Conservation (phyloP, 2,329 filamentous ascomycete species). For the Xylariaceae sp. region DNA sequence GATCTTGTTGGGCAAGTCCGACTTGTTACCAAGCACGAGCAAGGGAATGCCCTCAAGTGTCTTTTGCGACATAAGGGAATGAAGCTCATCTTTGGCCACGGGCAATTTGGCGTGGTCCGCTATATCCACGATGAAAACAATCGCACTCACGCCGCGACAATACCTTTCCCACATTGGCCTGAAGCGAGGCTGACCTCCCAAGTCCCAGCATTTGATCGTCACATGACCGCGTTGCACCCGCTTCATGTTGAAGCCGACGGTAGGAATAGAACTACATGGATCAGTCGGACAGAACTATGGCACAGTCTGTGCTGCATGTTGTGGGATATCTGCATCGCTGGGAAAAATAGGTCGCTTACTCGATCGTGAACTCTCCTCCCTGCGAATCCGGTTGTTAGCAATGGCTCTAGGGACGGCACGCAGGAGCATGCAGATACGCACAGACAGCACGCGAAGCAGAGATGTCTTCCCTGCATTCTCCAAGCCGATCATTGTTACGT, state of each 20-base stretch:
- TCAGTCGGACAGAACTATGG: slow-evolving; percentile 34
- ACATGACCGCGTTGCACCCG: slow-evolving; percentile 96
- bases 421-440: slow-evolving; percentile 49
- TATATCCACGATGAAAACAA: slow-evolving; percentile 97
- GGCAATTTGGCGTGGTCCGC: slow-evolving; percentile 78
- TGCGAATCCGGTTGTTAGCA: slow-evolving; percentile 39
- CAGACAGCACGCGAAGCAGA: slow-evolving; percentile 85
- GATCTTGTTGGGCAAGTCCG: slow-evolving; percentile 84
- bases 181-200: slow-evolving; percentile 94
- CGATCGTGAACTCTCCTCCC: slow-evolving; percentile 97
- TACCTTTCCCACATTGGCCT: slow-evolving; percentile 99
- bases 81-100: slow-evolving; percentile 86
- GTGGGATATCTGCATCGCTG: slow-evolving; percentile 2
- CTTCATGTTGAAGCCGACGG: slow-evolving; percentile 99
- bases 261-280: slow-evolving; percentile 81
- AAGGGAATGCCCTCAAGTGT: slow-evolving; percentile 86
- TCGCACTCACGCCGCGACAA: slow-evolving; percentile 93
- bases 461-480: slow-evolving; percentile 99
- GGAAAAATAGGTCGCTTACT: slow-evolving; percentile 61
- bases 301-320: slow-evolving; percentile 20
- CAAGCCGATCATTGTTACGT: slow-evolving; percentile 97
- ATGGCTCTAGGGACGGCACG: slow-evolving; percentile 9
- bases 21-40: slow-evolving; percentile 94
- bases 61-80: slow-evolving; percentile 78
- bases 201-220: slow-evolving; percentile 97